Evolutionary conservation across 768 basidiomycete genomes (phyloP).

Genomic region (Rossbeevera mucosa): DNA sequence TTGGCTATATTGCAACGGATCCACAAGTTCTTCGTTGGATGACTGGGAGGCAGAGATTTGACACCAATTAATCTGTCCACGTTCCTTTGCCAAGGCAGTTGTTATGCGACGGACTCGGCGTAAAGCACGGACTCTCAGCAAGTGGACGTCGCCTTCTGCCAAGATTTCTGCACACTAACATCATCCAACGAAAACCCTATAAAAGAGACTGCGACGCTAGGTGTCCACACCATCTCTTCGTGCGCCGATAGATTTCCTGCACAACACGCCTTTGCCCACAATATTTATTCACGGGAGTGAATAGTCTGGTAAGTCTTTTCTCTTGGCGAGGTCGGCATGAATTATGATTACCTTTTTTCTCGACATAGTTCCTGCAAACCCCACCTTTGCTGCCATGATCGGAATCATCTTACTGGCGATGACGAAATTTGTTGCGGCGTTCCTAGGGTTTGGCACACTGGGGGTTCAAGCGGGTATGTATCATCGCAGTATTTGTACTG

Average conservation of each 20-base stretch:
- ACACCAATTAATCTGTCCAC: background rate
- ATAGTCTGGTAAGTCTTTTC: background rate
- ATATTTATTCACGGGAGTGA: background rate
- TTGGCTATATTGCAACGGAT: background rate
- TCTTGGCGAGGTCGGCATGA: background rate
- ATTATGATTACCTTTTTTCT: background rate
- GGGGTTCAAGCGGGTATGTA: conserved; percentile 9
- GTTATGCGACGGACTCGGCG: background rate
- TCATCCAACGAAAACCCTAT: conserved; percentile 1
- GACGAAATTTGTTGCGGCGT: fast-evolving
- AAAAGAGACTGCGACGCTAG: conserved; percentile 1
- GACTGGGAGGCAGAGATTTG: background rate
- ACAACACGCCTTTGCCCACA: background rate
- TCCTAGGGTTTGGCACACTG: background rate
- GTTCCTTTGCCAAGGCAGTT: background rate
- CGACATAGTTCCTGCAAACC: background rate
- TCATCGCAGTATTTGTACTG: background rate
- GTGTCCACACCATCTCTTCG: background rate
- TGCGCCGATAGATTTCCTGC: no score
- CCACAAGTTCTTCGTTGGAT: background rate
- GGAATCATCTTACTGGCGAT: background rate
- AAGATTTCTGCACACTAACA: background rate
- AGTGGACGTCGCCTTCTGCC: no score
- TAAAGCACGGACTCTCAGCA: background rate
- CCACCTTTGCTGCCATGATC: fast-evolving